These are phyloP conservation scores for Serpula lacrymans DNA, from an alignment of 768 basidiomycete genomes.

Conservation along the genomic window DNA sequence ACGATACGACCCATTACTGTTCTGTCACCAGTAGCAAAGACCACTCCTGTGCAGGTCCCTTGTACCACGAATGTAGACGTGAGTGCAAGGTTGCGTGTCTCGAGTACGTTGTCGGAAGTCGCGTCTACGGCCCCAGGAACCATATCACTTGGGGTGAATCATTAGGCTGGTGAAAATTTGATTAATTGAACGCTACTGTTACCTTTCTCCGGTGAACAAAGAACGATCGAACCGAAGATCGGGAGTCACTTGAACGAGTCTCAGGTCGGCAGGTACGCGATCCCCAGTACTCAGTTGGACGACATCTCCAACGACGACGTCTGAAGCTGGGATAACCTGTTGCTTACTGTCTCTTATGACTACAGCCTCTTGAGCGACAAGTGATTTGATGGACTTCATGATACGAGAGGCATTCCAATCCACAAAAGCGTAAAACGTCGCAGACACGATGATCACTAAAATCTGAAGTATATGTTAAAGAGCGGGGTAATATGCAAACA, in stretches of 20 bases:
- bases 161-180: background rate
- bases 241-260: slow-evolving; percentile 48
- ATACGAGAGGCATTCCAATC: slow-evolving; percentile 48
- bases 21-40: slow-evolving; percentile 42
- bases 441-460: slow-evolving; percentile 39
- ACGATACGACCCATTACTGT: slow-evolving; percentile 53
- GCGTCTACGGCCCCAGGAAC: slow-evolving; percentile 43
- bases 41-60: slow-evolving; percentile 38
- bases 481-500: slow-evolving; percentile 17
- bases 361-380: slow-evolving; percentile 57
- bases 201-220: slow-evolving; percentile 51
- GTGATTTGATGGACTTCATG: slow-evolving; percentile 55
- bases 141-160: slow-evolving; percentile 29
- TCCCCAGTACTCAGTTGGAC: slow-evolving; percentile 52
- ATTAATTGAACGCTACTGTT: slow-evolving; percentile 1
- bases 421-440: slow-evolving; percentile 47
- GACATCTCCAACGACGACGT: slow-evolving; percentile 57
- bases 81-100: slow-evolving; percentile 47
- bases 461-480: slow-evolving; percentile 23
- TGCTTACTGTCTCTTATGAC: slow-evolving; percentile 49
- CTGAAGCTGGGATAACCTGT: slow-evolving; percentile 46
- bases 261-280: slow-evolving; percentile 57
- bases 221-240: slow-evolving; percentile 53
- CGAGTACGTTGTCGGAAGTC: slow-evolving; percentile 48
- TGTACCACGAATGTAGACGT: slow-evolving; percentile 41